Evolutionary conservation across 2,329 filamentous ascomycete genomes (phyloP).

Genomic region (Nemania bipapillata): DNA sequence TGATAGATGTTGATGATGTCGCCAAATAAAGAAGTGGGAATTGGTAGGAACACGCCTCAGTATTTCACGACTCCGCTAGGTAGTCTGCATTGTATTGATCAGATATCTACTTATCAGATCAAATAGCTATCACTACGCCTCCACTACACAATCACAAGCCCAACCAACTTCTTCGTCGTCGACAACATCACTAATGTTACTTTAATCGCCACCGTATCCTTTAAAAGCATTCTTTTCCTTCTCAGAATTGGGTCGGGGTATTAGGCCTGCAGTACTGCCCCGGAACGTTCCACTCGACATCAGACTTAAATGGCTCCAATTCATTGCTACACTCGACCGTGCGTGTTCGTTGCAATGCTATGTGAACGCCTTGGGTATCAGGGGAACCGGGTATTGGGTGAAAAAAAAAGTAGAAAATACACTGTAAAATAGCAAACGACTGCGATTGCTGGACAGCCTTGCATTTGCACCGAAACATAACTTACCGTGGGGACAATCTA

Average conservation of each 20-base stretch:
- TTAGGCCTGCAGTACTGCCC: constrained; percentile 8
- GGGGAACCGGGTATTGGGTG: constrained; percentile 25
- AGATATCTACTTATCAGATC: not conserved
- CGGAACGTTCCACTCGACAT: not conserved
- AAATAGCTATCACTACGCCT: constrained; percentile 8
- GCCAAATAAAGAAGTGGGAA: not conserved
- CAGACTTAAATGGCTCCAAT: constrained; percentile 12
- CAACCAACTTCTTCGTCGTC: constrained; percentile 2
- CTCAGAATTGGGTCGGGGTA: not conserved
- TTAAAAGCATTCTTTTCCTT: not conserved
- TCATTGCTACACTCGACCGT: constrained; percentile 21
- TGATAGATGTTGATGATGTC: too few relatives aligned
- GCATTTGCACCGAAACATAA: constrained; percentile 30
- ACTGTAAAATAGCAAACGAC: constrained; percentile 24
- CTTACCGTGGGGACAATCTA: constrained; percentile 43
- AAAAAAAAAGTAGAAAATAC: constrained; percentile 19
- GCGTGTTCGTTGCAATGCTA: constrained; percentile 19
- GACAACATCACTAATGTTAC: constrained; percentile 22
- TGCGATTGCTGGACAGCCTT: constrained; percentile 3
- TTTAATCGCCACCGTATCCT: constrained; percentile 3
- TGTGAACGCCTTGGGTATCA: constrained; percentile 41
- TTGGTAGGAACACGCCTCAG: not conserved
- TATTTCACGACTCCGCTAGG: not conserved
- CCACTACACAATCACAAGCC: constrained; percentile 5
- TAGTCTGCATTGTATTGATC: not conserved